Evolutionary conservation across 176 grass and related monocot species (phyloP).

Genomic region (Olyra latifolia): DNA sequence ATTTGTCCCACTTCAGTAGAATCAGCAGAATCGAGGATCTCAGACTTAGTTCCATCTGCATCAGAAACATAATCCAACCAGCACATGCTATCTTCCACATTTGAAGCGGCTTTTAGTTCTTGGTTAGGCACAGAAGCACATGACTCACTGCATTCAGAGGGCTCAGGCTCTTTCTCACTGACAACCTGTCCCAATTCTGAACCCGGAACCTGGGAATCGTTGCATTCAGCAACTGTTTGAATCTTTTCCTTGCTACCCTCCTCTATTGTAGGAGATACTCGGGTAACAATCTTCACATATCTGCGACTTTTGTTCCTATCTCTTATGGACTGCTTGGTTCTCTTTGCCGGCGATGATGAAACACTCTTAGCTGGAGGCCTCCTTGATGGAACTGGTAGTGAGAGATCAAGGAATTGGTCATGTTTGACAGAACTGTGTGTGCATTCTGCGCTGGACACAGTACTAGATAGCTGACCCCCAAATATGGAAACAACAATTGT

Average conservation of each 20-base stretch:
- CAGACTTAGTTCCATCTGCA: constrained; percentile 45
- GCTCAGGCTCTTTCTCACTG: constrained; percentile 41
- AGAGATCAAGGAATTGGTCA: constrained; percentile 91
- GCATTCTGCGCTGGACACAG: constrained; percentile 80
- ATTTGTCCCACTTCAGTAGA: constrained; percentile 44
- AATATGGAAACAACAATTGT: constrained; percentile 82
- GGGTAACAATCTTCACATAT: constrained; percentile 35
- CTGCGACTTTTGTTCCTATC: constrained; percentile 58
- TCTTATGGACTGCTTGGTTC: constrained; percentile 51
- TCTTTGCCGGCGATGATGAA: constrained; percentile 51
- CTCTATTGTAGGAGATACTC: constrained; percentile 45
- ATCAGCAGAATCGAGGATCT: constrained; percentile 48
- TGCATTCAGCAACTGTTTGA: constrained; percentile 44
- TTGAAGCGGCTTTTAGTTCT: constrained; percentile 31
- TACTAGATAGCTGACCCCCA: constrained; percentile 83
- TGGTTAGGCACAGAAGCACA: constrained; percentile 55
- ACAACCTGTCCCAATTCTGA: constrained; percentile 49
- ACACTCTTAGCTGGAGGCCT: constrained; percentile 56
- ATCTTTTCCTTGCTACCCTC: constrained; percentile 41
- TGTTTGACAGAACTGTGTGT: constrained; percentile 73
- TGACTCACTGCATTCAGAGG: constrained; percentile 52
- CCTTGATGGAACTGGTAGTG: constrained; percentile 82
- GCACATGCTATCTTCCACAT: constrained; percentile 35
- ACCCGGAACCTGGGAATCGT: constrained; percentile 38
- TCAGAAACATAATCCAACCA: constrained; percentile 75